A percentile compares a stretch with the other conserved stretches of the same genome.
Conservation (phyloP, 345 rosid species). For the Crucihimalaya himalaica region DNA sequence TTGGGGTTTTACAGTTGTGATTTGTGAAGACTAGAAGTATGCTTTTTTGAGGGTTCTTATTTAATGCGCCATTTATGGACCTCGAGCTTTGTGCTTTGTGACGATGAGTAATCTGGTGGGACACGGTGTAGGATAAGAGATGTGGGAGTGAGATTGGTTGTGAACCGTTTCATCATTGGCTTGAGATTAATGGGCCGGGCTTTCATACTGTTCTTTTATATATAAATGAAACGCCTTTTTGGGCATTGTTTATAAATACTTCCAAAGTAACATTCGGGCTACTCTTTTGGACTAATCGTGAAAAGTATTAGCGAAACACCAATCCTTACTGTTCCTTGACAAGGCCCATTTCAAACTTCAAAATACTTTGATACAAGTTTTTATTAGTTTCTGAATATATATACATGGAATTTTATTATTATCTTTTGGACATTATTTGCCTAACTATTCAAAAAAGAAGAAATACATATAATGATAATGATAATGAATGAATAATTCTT, state of each 20-base stretch:
- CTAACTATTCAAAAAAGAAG: no score
- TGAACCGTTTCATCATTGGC: constrained; percentile 24
- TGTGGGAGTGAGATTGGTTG: constrained; percentile 8
- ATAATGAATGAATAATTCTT: no score
- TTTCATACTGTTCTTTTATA: neutral
- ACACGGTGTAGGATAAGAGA: constrained; percentile 24
- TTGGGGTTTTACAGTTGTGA: constrained; percentile 62
- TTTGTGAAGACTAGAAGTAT: constrained; percentile 36
- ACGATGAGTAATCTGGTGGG: constrained; percentile 34
- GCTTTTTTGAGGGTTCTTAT: constrained; percentile 16
- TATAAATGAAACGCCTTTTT: no score
- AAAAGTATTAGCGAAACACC: neutral
- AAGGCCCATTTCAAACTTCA: neutral
- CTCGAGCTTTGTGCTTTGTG: constrained; percentile 31
- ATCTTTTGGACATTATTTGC: no score
- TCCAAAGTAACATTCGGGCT: no score
- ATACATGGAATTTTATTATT: no score
- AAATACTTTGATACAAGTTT: no score
- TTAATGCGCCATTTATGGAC: constrained; percentile 50
- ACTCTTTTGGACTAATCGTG: neutral
- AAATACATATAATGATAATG: no score
- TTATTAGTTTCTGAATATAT: no score
- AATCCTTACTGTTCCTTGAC: neutral
- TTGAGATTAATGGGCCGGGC: constrained; percentile 20
- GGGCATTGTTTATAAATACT: no score